Evolutionary conservation across 345 rosid species (phyloP).

Genomic region (Raphanus sativus): DNA sequence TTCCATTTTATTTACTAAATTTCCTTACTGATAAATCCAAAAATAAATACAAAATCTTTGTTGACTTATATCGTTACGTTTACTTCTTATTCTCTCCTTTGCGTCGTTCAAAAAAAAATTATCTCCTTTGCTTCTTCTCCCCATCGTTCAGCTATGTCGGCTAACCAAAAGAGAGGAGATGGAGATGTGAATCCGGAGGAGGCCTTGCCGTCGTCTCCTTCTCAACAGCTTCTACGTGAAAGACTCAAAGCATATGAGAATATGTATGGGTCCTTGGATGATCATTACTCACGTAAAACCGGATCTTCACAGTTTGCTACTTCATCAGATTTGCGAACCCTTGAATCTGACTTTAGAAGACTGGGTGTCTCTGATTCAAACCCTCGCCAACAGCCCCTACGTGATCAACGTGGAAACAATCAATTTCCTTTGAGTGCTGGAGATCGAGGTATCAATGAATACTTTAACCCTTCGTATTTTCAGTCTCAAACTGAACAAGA

Average conservation of each 20-base stretch:
- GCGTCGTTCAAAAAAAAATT: neutral
- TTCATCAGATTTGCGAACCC: neutral
- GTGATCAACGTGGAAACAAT: neutral
- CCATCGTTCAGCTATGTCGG: neutral
- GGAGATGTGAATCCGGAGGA: neutral
- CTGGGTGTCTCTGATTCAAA: neutral
- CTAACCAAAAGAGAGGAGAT: neutral
- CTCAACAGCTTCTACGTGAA: neutral
- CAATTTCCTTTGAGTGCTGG: neutral
- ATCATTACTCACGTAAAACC: neutral
- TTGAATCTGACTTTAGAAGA: slow-evolving; percentile 1
- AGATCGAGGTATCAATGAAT: neutral
- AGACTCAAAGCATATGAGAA: neutral
- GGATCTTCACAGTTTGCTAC: neutral
- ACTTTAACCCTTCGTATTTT: neutral
- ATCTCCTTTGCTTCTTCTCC: neutral
- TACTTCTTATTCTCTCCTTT: too few species aligned
- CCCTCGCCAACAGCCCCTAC: neutral
- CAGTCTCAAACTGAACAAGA: neutral
- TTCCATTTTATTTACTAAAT: neutral
- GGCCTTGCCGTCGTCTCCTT: neutral
- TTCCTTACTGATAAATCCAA: neutral
- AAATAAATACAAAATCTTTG: slow-evolving; percentile 6
- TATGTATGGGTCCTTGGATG: neutral
- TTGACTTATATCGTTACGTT: neutral